phyloP scores from a whole-genome alignment of 2,329 filamentous ascomycete genomes.

The Dothiorella sarmentorum region DNA sequence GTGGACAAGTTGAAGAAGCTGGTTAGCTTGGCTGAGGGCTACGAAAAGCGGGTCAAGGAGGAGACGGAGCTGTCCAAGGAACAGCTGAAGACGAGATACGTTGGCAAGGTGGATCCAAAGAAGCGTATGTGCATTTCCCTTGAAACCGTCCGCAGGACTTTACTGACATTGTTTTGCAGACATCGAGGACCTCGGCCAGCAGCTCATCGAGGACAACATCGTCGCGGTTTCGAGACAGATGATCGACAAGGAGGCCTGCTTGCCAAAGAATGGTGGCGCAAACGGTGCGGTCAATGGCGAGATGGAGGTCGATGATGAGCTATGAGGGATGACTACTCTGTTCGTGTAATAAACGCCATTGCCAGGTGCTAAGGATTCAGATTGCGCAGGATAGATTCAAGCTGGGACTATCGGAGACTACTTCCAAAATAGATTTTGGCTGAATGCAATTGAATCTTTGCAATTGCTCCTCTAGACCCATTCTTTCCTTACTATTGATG shows the following conservation, averaged over 20 bases:
- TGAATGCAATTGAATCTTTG: background rate
- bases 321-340: slow-evolving; percentile 14
- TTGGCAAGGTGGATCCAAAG: slow-evolving; percentile 98
- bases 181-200: slow-evolving; percentile 91
- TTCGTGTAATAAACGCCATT: slow-evolving; percentile 6
- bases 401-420: background rate
- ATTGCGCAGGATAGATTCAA: slow-evolving; percentile 7
- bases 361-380: background rate
- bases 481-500: no score
- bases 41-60: slow-evolving; percentile 98
- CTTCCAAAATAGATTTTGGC: background rate
- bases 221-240: slow-evolving; percentile 97
- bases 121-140: slow-evolving; percentile 64
- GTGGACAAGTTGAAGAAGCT: slow-evolving; percentile 82
- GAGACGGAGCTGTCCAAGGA: slow-evolving; percentile 97
- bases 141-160: background rate
- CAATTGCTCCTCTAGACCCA: no score
- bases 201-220: slow-evolving; percentile 98
- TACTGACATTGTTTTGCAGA: slow-evolving; percentile 46
- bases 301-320: slow-evolving; percentile 35
- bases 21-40: slow-evolving; percentile 86
- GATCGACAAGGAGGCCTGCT: slow-evolving; percentile 98
- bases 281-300: slow-evolving; percentile 32
- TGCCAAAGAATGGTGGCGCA: slow-evolving; percentile 54
- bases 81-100: slow-evolving; percentile 96